A percentile compares a stretch with the other conserved stretches of the same genome.
phyloP scores from a whole-genome alignment of 306 rosid genomes.

The Cucumis cinereus region DNA sequence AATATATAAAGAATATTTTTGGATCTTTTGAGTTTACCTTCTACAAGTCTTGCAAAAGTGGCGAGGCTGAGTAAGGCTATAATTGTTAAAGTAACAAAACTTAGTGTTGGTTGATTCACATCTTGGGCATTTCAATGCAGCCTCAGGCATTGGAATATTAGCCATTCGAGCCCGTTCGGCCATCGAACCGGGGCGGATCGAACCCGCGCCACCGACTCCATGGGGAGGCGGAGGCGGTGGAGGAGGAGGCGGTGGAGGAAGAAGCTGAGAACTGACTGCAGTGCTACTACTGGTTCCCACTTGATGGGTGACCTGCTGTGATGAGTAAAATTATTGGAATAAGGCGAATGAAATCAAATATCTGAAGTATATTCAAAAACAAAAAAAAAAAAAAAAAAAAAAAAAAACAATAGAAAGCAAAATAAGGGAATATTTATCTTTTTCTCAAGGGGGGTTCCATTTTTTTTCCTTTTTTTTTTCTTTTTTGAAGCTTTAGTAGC shows the following conservation, averaged over 20 bases:
- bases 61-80: conserved; percentile 12
- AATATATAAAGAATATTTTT: not conserved
- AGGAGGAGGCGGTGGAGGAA: conserved; percentile 5
- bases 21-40: not conserved
- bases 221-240: not conserved
- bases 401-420: not conserved
- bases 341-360: not conserved
- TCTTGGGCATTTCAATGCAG: conserved; percentile 17
- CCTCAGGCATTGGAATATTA: conserved; percentile 8
- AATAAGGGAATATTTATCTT: conserved; percentile 7
- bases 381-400: not conserved
- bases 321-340: not conserved
- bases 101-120: conserved; percentile 19
- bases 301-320: conserved; percentile 5
- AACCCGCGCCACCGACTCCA: not conserved
- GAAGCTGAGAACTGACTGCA: conserved; percentile 5
- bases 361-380: conserved; percentile 7
- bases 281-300: not conserved
- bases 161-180: conserved; percentile 14
- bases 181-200: conserved; percentile 14
- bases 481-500: conserved; percentile 1
- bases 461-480: not conserved
- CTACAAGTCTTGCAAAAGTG: conserved; percentile 12
- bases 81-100: conserved; percentile 13
- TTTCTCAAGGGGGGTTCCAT: not conserved